Evolutionary conservation across 2,329 filamentous ascomycete species (phyloP), one percentile per base, ranked within the genome.

Genomic region (Alternaria ventricosa): DNA sequence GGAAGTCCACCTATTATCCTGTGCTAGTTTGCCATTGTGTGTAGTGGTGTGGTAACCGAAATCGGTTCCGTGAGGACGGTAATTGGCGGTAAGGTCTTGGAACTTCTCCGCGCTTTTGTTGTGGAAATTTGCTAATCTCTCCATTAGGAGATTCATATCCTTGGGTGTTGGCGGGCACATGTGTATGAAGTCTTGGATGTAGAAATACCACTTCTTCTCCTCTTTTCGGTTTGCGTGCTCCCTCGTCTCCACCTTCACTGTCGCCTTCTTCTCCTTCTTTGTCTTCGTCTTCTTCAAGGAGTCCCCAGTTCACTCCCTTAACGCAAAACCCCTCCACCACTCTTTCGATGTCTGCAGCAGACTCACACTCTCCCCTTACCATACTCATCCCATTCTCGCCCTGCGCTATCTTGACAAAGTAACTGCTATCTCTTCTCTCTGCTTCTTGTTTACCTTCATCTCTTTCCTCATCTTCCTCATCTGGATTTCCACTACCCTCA

Each of bases 161-260:
- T 18, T 11, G 5, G 3, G 1, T 13, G n/a, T 46, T 3, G 44
- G 44, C 1, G 11, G 20, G 20, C 20, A 11, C 20, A 46, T 23
- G 6, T 12, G 3, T 3, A 15, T 3, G 12, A 7, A 10, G 2
- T 11, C 10, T 15, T 2, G 3, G 41, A 20, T 0, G 10, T 20
- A 11, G 18, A n/a, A n/a, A n/a, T n/a, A n/a, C n/a, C n/a, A n/a
- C n/a, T n/a, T n/a, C n/a, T n/a, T n/a, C n/a, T n/a, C n/a, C n/a
- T n/a, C n/a, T n/a, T n/a, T n/a, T n/a, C n/a, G n/a, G n/a, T n/a
- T n/a, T n/a, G n/a, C n/a, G n/a, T n/a, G n/a, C n/a, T n/a, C n/a
- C n/a, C n/a, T n/a, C n/a, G n/a, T n/a, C n/a, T n/a, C n/a, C n/a
- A n/a, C n/a, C n/a, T n/a, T n/a, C n/a, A n/a, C n/a, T n/a, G n/a